These are phyloP conservation scores for Talaromyces borbonicus DNA, from an alignment of 495 filamentous ascomycete species.

Conservation along the genomic window DNA sequence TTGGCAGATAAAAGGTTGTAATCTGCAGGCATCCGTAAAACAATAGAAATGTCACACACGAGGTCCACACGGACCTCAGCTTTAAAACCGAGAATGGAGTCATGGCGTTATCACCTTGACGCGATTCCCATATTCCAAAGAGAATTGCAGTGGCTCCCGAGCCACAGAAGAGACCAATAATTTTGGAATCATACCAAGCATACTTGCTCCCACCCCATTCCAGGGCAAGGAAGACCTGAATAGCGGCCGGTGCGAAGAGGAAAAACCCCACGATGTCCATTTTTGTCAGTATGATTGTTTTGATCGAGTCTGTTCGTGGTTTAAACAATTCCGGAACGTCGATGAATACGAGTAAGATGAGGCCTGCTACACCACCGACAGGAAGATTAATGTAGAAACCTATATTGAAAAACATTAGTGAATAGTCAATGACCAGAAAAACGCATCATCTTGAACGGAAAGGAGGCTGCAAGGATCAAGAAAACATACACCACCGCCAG, in stretches of 20 bases:
- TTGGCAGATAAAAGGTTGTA: constrained; percentile 6
- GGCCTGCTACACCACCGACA: constrained; percentile 39
- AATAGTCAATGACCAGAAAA: no score
- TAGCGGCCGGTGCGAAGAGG: constrained; percentile 18
- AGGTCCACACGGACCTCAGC: neutral
- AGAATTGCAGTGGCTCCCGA: constrained; percentile 10
- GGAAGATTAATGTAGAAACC: constrained; percentile 60
- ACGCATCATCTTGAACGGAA: constrained; percentile 6
- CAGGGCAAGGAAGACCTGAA: constrained; percentile 22
- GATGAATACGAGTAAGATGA: constrained; percentile 36
- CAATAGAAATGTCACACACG: neutral
- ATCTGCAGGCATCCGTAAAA: constrained; percentile 27
- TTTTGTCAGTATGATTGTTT: constrained; percentile 17
- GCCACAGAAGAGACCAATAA: constrained; percentile 20
- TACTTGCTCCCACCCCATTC: constrained; percentile 17
- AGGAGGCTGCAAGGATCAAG: constrained; percentile 6
- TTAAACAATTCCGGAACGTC: constrained; percentile 36
- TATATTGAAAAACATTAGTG: constrained; percentile 8
- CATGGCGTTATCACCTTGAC: constrained; percentile 3
- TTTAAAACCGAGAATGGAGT: constrained; percentile 3
- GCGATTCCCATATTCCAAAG: constrained; percentile 21
- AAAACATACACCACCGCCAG: constrained; percentile 37
- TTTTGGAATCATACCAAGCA: constrained; percentile 14
- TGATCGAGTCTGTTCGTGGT: constrained; percentile 23
- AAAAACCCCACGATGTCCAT: constrained; percentile 23